phyloP scores from a whole-genome alignment of 352 stramenopile species.

The Globisporangium camurandrum region DNA sequence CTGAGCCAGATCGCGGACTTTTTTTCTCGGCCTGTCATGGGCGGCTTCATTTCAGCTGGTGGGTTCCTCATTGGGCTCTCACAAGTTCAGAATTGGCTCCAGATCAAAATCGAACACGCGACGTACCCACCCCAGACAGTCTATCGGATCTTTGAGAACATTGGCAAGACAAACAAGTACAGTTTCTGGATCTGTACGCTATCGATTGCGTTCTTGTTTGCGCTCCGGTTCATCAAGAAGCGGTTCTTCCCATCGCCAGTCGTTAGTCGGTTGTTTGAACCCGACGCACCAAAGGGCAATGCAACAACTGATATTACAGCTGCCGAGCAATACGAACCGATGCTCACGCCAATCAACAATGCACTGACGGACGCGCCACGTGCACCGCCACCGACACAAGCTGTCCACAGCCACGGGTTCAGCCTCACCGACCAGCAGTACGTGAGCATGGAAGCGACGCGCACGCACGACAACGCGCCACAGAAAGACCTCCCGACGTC shows the following conservation, averaged over 20 bases:
- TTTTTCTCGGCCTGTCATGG: conserved; percentile 85
- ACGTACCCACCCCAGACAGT: conserved; percentile 55
- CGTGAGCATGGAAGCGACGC: too few species aligned
- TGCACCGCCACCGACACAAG: too few species aligned
- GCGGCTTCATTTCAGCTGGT: conserved; percentile 85
- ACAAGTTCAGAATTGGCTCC: conserved; percentile 83
- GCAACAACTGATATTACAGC: too few species aligned
- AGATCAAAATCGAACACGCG: conserved; percentile 47
- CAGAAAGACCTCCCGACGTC: too few species aligned
- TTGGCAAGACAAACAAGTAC: conserved; percentile 54
- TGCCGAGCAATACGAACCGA: too few species aligned
- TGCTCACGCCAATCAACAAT: conserved; percentile 28
- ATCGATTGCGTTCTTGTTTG: conserved; percentile 46
- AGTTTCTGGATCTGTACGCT: conserved; percentile 55
- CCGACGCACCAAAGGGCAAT: too few species aligned
- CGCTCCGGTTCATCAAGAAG: conserved; percentile 35
- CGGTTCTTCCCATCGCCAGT: conserved; percentile 33
- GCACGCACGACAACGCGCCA: too few species aligned
- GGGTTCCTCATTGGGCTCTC: conserved; percentile 89
- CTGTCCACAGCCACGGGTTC: too few species aligned
- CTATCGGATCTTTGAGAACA: conserved; percentile 47
- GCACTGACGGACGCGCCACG: conserved; percentile 23
- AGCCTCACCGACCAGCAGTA: too few species aligned
- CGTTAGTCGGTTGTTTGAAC: too few species aligned
- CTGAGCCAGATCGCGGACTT: conserved; percentile 86